phyloP scores from a whole-genome alignment of 768 basidiomycete genomes.

The Termitomyces sp. region DNA sequence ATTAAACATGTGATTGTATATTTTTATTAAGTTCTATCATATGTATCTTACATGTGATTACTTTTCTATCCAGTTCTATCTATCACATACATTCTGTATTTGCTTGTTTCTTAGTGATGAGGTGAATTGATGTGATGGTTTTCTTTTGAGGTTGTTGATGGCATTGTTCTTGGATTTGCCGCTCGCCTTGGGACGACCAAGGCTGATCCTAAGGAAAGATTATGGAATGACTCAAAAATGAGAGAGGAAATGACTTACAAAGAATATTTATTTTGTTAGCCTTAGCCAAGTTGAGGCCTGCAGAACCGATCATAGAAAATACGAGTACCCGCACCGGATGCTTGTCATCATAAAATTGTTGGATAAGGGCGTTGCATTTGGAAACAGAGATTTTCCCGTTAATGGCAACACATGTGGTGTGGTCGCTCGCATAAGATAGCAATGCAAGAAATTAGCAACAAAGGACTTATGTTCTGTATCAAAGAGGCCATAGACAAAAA shows the following conservation, averaged over 20 bases:
- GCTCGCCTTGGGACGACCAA: conserved; percentile 15
- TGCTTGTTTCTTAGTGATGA: conserved; percentile 10
- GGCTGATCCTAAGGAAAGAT: conserved; percentile 3
- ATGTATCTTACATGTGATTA: too few species aligned
- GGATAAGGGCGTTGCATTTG: conserved; percentile 7
- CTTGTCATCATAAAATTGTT: conserved; percentile 9
- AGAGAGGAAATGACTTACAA: conserved; percentile 11
- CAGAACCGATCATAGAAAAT: conserved; percentile 19
- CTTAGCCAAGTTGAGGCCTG: conserved; percentile 19
- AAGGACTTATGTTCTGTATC: background rate
- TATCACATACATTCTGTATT: too few species aligned
- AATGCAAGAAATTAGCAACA: too few species aligned
- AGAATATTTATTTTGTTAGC: conserved; percentile 16
- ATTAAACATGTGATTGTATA: too few species aligned
- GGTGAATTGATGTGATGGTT: conserved; percentile 7
- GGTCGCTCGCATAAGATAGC: background rate
- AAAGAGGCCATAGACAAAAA: background rate
- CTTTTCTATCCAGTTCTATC: too few species aligned
- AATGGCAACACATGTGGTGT: too few species aligned
- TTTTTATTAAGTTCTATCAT: too few species aligned
- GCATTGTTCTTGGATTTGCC: conserved; percentile 9
- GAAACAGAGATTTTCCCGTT: conserved; percentile 10
- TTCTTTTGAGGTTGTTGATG: conserved; percentile 12
- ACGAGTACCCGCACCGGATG: conserved; percentile 14
- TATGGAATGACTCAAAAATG: background rate